Conservation (phyloP, 2,329 filamentous ascomycete genomes). For the Diaporthe amygdali region DNA sequence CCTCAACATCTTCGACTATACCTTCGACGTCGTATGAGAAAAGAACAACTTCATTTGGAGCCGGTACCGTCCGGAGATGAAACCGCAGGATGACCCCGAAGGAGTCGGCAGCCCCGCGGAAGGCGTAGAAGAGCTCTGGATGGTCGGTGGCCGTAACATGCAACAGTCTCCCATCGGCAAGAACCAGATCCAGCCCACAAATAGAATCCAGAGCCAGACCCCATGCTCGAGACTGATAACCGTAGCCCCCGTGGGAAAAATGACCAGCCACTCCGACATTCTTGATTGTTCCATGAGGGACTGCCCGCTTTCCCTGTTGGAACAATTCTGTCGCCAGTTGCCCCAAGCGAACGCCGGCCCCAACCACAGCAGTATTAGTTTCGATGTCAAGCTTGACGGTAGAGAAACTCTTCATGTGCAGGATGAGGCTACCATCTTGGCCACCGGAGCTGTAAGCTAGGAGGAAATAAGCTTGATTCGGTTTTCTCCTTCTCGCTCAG, state of each 20-base stretch:
- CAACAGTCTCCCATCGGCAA: slow-evolving; percentile 3
- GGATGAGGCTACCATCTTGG: slow-evolving; percentile 51
- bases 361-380: slow-evolving; percentile 47
- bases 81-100: slow-evolving; percentile 15
- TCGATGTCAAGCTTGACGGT: slow-evolving; percentile 45
- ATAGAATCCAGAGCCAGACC: slow-evolving; percentile 12
- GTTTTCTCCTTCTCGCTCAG: too few species aligned
- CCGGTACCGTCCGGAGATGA: background rate
- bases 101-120: slow-evolving; percentile 16
- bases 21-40: slow-evolving; percentile 10
- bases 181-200: background rate
- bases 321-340: slow-evolving; percentile 48
- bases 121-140: slow-evolving; percentile 13
- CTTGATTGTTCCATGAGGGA: slow-evolving; percentile 51
- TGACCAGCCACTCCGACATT: slow-evolving; percentile 15
- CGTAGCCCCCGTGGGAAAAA: slow-evolving; percentile 17
- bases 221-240: slow-evolving; percentile 19
- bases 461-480: too few species aligned
- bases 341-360: slow-evolving; percentile 56
- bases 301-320: slow-evolving; percentile 42
- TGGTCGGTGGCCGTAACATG: background rate
- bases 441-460: slow-evolving; percentile 54
- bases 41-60: background rate
- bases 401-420: slow-evolving; percentile 51
- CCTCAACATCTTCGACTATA: slow-evolving; percentile 2